Conservation (phyloP, 208 protist genomes). For the Pavlovales sp. region DNA sequence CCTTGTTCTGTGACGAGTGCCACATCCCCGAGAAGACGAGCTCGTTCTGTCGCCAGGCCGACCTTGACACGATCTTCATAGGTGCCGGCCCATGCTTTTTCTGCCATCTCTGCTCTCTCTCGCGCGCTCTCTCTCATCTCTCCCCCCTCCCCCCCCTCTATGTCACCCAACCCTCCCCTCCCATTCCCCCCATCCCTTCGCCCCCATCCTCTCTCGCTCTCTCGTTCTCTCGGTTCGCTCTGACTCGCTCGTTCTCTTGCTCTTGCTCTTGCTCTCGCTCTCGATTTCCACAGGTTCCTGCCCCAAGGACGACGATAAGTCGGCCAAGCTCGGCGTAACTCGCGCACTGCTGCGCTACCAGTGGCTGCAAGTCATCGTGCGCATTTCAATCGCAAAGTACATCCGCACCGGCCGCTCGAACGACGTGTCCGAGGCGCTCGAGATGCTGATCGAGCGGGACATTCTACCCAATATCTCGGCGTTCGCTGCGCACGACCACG, state of each 20-base stretch:
- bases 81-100: no score
- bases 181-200: no score
- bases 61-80: neutral
- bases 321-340: neutral
- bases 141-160: no score
- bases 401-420: neutral
- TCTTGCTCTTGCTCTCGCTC: no score
- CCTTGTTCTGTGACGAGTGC: neutral
- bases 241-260: no score
- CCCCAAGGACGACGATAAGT: neutral
- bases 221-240: no score
- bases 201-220: no score
- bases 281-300: neutral
- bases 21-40: neutral
- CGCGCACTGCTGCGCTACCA: neutral
- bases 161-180: no score
- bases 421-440: constrained; percentile 1
- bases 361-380: constrained; percentile 2
- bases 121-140: no score
- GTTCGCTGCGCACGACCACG: neutral
- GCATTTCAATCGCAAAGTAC: neutral
- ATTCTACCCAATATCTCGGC: neutral
- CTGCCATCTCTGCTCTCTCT: no score
- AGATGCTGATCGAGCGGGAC: neutral
- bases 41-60: neutral